A percentile compares a stretch with the other conserved stretches of the same genome.
Evolutionary conservation across 2,329 filamentous ascomycete genomes (phyloP).

Genomic region (Penicillium olsonii): DNA sequence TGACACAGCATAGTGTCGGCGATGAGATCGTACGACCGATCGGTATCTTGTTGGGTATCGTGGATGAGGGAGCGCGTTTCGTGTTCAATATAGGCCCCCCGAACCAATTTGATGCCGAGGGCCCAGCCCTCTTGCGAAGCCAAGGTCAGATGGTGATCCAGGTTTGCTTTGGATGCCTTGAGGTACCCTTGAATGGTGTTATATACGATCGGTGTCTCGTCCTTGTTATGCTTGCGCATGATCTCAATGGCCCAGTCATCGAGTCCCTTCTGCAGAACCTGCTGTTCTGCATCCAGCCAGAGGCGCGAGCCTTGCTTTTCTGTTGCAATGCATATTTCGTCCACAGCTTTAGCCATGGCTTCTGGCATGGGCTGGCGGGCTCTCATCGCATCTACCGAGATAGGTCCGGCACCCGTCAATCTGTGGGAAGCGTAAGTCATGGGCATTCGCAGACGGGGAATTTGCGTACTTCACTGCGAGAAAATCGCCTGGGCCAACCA

Average conservation of each 20-base stretch:
- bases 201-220: conserved; percentile 36
- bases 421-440: background rate
- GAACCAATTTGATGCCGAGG: conserved; percentile 47
- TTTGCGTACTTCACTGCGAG: conserved; percentile 23
- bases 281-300: conserved; percentile 52
- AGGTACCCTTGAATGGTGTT: conserved; percentile 51
- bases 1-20: conserved; percentile 50
- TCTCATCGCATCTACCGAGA: conserved; percentile 21
- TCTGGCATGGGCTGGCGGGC: conserved; percentile 17
- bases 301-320: conserved; percentile 39
- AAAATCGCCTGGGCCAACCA: conserved; percentile 23
- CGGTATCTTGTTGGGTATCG: conserved; percentile 42
- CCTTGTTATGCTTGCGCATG: conserved; percentile 47
- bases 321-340: conserved; percentile 39
- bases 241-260: conserved; percentile 50
- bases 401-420: conserved; percentile 23
- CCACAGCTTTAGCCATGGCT: conserved; percentile 34
- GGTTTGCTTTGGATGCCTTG: conserved; percentile 42
- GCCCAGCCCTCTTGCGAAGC: conserved; percentile 44
- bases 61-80: conserved; percentile 40
- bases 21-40: conserved; percentile 52
- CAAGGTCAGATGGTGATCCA: conserved; percentile 41
- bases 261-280: conserved; percentile 46
- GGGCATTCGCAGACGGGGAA: background rate
- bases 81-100: conserved; percentile 49